Conservation (phyloP, 2,329 filamentous ascomycete genomes). For the Clarireedia homoeocarpa region DNA sequence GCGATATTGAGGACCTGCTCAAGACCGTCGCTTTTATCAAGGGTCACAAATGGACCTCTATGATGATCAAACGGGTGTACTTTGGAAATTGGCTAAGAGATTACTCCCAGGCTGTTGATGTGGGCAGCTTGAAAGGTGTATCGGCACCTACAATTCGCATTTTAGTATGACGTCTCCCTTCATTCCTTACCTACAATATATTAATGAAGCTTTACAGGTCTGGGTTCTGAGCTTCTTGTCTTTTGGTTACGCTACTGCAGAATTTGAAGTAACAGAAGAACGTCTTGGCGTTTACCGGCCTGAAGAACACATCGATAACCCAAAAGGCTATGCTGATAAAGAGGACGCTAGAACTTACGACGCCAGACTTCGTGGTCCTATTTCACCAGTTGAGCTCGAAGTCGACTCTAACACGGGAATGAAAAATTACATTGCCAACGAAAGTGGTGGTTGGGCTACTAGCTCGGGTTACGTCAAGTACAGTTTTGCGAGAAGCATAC, state of each 20-base stretch:
- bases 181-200: too few relatives aligned
- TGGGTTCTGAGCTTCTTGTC: constrained; percentile 77
- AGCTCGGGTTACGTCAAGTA: constrained; percentile 77
- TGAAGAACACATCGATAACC: constrained; percentile 69
- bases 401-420: constrained; percentile 77
- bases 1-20: constrained; percentile 76
- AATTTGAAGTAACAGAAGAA: constrained; percentile 78
- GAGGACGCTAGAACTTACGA: constrained; percentile 79
- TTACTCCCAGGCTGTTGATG: constrained; percentile 78
- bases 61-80: constrained; percentile 70
- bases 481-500: constrained; percentile 66
- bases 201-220: constrained; percentile 35
- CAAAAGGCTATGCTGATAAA: constrained; percentile 76
- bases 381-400: constrained; percentile 62
- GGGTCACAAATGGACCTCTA: constrained; percentile 77
- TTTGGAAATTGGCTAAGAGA: constrained; percentile 83
- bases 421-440: constrained; percentile 99
- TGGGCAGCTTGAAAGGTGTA: constrained; percentile 70
- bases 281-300: constrained; percentile 74
- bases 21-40: constrained; percentile 69
- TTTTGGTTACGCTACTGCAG: constrained; percentile 78
- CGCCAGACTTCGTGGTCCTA: constrained; percentile 69
- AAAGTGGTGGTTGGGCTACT: constrained; percentile 79
- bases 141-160: constrained; percentile 73
- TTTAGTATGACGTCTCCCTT: constrained; percentile 38